Percentiles rank a stretch among this genome's conserved stretches.
phyloP scores from a whole-genome alignment of 495 filamentous ascomycete species.

The Clavariopsis aquatica region DNA sequence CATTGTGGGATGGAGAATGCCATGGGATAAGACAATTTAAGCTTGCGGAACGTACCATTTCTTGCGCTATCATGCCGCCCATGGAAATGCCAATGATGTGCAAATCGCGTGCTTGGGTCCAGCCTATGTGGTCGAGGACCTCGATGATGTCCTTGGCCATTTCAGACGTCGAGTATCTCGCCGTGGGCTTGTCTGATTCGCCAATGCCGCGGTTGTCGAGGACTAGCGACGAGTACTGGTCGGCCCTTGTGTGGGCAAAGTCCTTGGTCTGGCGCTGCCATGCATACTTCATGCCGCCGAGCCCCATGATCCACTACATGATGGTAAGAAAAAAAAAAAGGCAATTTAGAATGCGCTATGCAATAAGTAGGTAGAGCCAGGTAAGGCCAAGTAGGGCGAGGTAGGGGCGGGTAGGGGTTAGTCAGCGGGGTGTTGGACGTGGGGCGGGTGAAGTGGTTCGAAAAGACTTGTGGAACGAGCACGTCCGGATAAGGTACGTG shows the following conservation, averaged over 20 bases:
- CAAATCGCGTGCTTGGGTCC: constrained; percentile 61
- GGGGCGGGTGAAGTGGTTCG: constrained; percentile 10
- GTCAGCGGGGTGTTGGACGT: neutral
- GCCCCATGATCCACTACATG: constrained; percentile 52
- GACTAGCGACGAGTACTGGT: constrained; percentile 68
- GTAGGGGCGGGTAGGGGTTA: neutral
- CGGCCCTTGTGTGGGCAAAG: constrained; percentile 69
- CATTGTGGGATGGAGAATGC: constrained; percentile 18
- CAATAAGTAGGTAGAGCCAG: neutral
- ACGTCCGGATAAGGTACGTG: constrained; percentile 18
- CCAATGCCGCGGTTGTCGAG: constrained; percentile 83
- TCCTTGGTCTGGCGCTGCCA: constrained; percentile 78
- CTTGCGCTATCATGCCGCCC: constrained; percentile 89
- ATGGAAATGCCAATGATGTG: constrained; percentile 75
- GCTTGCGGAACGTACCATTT: constrained; percentile 53
- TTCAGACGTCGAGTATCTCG: constrained; percentile 69
- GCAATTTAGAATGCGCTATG: neutral
- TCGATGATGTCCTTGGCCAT: constrained; percentile 77
- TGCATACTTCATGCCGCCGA: constrained; percentile 46
- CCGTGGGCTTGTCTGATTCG: constrained; percentile 68
- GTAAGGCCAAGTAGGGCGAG: neutral
- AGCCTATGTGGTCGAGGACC: constrained; percentile 66
- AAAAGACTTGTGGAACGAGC: constrained; percentile 34
- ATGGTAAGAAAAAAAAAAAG: constrained; percentile 16
- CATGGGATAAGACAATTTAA: constrained; percentile 7